phyloP scores from a whole-genome alignment of 2,329 filamentous ascomycete species.

The Penicillium sp. region DNA sequence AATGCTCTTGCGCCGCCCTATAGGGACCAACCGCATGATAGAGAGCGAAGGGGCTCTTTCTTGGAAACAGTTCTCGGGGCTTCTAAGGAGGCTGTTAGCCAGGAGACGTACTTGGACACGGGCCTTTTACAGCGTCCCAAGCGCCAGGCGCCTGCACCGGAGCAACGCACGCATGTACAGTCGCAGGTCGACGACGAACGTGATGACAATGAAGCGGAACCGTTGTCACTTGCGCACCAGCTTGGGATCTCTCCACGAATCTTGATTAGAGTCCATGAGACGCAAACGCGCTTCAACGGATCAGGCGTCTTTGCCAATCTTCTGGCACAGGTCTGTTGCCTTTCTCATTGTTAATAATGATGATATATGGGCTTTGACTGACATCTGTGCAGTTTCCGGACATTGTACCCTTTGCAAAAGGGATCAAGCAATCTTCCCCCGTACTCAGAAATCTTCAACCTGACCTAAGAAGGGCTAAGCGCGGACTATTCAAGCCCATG shows the following conservation, averaged over 20 bases:
- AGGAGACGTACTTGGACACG: constrained; percentile 30
- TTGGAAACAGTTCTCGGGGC: constrained; percentile 36
- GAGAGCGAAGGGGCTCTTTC: constrained; percentile 32
- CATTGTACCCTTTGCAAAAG: constrained; percentile 37
- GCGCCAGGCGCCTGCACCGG: constrained; percentile 11
- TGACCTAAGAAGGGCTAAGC: constrained; percentile 34
- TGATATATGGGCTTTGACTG: constrained; percentile 3
- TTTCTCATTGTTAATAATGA: background rate
- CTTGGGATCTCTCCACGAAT: constrained; percentile 34
- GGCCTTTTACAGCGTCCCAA: constrained; percentile 30
- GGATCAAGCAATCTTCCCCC: constrained; percentile 37
- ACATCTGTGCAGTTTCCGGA: constrained; percentile 36
- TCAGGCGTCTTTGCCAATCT: constrained; percentile 41
- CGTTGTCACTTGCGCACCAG: constrained; percentile 31
- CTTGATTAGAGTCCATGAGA: constrained; percentile 39
- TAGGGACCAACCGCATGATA: constrained; percentile 11
- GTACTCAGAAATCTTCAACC: constrained; percentile 34
- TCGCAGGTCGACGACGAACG: constrained; percentile 14
- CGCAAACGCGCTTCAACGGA: constrained; percentile 41
- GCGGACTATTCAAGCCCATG: constrained; percentile 31
- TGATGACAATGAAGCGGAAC: constrained; percentile 20
- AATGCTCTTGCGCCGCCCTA: constrained; percentile 8
- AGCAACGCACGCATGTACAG: background rate
- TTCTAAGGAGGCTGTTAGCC: constrained; percentile 33
- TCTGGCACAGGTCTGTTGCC: constrained; percentile 36